These are phyloP conservation scores for Hydrangea macrophylla DNA, from an alignment of 148 eudicot species.

Conservation along the genomic window DNA sequence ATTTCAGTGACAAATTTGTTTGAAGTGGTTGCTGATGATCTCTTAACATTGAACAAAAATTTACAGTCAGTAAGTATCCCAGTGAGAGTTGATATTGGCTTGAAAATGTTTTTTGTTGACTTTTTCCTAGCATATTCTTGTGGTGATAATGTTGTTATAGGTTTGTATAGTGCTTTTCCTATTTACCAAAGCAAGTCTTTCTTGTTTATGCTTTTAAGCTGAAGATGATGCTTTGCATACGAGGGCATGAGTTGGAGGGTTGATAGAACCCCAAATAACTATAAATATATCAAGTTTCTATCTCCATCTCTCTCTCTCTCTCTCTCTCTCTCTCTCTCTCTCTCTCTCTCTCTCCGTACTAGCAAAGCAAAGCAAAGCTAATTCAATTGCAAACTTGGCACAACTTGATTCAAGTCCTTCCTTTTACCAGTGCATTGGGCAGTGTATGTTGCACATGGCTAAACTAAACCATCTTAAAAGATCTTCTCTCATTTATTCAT, in stretches of 20 bases:
- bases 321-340: not conserved
- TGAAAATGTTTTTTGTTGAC: not conserved
- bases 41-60: constrained; percentile 67
- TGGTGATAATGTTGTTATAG: not conserved
- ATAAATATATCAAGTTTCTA: not conserved
- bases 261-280: no score
- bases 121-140: not conserved
- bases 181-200: not conserved
- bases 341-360: not conserved
- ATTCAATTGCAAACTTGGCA: no score
- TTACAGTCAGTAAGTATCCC: constrained; percentile 56
- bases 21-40: constrained; percentile 85
- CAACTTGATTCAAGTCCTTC: no score
- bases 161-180: constrained; percentile 4
- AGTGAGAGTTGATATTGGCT: not conserved
- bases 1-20: constrained; percentile 49
- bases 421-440: no score
- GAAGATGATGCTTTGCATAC: no score
- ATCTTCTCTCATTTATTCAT: no score
- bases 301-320: not conserved
- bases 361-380: no score
- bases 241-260: no score
- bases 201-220: no score
- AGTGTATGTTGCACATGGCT: no score
- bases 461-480: no score